These are phyloP conservation scores for Malassezia yamatoensis DNA, from an alignment of 1,284 basidiomycete species.

Conservation along the genomic window DNA sequence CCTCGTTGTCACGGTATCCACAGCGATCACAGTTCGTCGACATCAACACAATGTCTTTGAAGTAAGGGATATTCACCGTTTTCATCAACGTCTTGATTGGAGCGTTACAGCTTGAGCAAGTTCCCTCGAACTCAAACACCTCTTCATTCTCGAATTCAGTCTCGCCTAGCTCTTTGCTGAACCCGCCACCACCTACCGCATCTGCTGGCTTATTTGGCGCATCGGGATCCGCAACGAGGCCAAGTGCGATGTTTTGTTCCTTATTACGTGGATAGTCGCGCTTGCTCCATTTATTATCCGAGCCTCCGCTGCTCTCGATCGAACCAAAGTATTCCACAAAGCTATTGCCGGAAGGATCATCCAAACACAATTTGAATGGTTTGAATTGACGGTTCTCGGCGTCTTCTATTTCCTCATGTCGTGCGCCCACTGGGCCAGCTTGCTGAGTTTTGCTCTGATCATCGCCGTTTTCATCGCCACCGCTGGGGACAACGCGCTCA, in stretches of 20 bases:
- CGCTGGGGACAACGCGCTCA: constrained; percentile 14
- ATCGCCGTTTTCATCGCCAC: constrained; percentile 46
- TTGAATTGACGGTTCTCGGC: constrained; percentile 55
- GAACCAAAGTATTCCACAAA: constrained; percentile 53
- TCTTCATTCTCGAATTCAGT: constrained; percentile 60
- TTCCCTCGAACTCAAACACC: constrained; percentile 75
- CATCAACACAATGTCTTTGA: constrained; percentile 99
- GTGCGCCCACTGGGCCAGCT: constrained; percentile 21
- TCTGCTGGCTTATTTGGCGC: constrained; percentile 43
- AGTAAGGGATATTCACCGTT: constrained; percentile 92
- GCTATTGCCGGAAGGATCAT: constrained; percentile 90
- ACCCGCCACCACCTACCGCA: constrained; percentile 38
- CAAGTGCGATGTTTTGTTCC: constrained; percentile 73
- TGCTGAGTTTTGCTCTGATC: constrained; percentile 15
- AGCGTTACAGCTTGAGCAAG: constrained; percentile 79
- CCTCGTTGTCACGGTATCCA: constrained; percentile 94
- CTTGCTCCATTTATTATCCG: constrained; percentile 83
- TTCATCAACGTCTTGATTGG: constrained; percentile 83
- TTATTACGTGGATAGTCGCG: constrained; percentile 71
- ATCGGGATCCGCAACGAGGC: constrained; percentile 54
- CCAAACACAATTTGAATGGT: constrained; percentile 72
- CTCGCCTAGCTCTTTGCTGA: constrained; percentile 40
- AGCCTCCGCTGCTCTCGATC: constrained; percentile 52
- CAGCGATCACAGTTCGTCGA: constrained; percentile 90
- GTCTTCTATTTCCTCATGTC: constrained; percentile 22